A percentile compares a stretch with the other conserved stretches of the same genome.
phyloP scores from a whole-genome alignment of 331 rosid genomes.

The Quercus tomentella region DNA sequence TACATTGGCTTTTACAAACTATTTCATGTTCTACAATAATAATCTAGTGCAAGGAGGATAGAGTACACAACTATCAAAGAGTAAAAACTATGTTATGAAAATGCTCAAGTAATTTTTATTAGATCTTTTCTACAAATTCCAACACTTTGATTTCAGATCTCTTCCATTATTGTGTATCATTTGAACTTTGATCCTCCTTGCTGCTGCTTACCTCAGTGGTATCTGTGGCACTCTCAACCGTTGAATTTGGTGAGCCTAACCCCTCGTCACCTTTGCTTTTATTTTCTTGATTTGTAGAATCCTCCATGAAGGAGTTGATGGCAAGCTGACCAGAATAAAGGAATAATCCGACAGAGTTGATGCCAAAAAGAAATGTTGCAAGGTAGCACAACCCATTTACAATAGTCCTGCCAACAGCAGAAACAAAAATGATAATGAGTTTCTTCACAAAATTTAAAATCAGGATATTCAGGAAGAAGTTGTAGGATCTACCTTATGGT shows the following conservation, averaged over 20 bases:
- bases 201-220: constrained; percentile 25
- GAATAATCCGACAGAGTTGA: constrained; percentile 72
- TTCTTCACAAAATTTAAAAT: constrained; percentile 3
- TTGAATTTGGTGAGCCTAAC: constrained; percentile 40
- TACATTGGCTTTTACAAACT: background rate
- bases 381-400: constrained; percentile 89
- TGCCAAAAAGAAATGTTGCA: constrained; percentile 84
- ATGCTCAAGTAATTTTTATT: background rate
- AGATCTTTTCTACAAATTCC: constrained; percentile 2
- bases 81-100: background rate
- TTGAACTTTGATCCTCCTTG: constrained; percentile 54
- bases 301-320: constrained; percentile 56
- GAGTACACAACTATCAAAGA: background rate
- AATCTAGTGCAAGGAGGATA: background rate
- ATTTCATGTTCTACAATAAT: constrained; percentile 2
- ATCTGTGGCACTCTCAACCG: constrained; percentile 30
- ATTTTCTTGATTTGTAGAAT: constrained; percentile 35
- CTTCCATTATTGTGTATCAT: constrained; percentile 36
- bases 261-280: constrained; percentile 35
- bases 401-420: constrained; percentile 64
- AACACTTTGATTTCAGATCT: constrained; percentile 19
- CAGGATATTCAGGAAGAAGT: background rate
- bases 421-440: constrained; percentile 13
- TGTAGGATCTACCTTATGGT: constrained; percentile 63
- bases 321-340: constrained; percentile 89